Conservation (phyloP, 2,329 filamentous ascomycete species). For the Mycosphaerella arachidis region DNA sequence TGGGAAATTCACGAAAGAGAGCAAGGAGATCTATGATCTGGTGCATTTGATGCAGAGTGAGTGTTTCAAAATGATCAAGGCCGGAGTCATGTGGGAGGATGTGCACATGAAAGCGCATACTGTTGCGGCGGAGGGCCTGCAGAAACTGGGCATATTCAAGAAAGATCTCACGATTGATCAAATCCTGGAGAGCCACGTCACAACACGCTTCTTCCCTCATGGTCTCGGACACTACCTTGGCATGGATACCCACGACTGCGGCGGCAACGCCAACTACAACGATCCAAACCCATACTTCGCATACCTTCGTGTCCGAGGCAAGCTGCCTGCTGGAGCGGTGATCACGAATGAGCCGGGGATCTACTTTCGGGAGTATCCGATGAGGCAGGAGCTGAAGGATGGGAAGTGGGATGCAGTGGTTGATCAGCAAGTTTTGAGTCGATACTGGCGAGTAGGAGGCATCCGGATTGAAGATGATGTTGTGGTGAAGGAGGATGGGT, state of each 20-base stretch:
- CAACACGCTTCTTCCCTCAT: constrained; percentile 49
- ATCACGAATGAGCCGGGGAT: constrained; percentile 93
- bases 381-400: constrained; percentile 64
- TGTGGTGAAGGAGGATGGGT: constrained; percentile 69
- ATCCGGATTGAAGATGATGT: constrained; percentile 89
- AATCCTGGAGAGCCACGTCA: constrained; percentile 43
- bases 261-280: constrained; percentile 46
- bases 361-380: constrained; percentile 71
- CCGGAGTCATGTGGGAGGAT: constrained; percentile 73
- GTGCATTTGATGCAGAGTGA: constrained; percentile 83
- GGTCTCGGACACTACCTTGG: constrained; percentile 50
- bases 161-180: constrained; percentile 34
- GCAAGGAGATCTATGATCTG: constrained; percentile 53
- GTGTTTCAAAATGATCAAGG: constrained; percentile 67
- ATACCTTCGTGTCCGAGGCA: constrained; percentile 70
- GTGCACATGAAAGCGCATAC: constrained; percentile 75
- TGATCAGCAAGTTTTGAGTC: constrained; percentile 59
- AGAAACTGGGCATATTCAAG: constrained; percentile 66
- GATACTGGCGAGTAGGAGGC: constrained; percentile 75
- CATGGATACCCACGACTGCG: constrained; percentile 51
- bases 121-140: constrained; percentile 74
- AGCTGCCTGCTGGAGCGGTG: constrained; percentile 57
- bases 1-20: constrained; percentile 66
- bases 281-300: constrained; percentile 82
- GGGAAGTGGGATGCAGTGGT: constrained; percentile 60